phyloP scores from a whole-genome alignment of 306 rosid genomes.

The Cucurbita pepo region DNA sequence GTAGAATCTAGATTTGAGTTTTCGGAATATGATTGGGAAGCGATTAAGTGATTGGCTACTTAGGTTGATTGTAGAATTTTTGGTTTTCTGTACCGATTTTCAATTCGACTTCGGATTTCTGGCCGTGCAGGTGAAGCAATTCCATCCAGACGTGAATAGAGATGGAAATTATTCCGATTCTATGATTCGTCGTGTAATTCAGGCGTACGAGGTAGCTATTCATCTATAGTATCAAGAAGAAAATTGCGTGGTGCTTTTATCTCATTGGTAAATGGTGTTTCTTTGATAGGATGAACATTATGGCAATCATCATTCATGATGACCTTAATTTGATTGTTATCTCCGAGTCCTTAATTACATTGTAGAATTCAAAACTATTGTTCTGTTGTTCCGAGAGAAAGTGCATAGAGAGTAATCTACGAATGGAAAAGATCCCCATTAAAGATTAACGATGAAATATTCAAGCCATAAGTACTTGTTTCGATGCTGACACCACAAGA shows the following conservation, averaged over 20 bases:
- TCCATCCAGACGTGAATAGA: conserved; percentile 67
- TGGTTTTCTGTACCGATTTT: background rate
- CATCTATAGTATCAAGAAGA: background rate
- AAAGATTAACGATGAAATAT: background rate
- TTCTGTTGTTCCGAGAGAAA: background rate
- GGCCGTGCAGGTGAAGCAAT: conserved; percentile 57
- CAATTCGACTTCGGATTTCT: background rate
- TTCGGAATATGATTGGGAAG: background rate
- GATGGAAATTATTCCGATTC: conserved; percentile 30
- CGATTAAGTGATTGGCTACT: background rate
- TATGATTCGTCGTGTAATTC: conserved; percentile 75
- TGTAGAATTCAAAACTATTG: background rate
- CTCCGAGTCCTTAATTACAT: background rate
- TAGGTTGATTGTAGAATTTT: background rate
- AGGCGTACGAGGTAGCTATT: conserved; percentile 55
- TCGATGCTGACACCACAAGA: background rate
- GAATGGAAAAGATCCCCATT: background rate
- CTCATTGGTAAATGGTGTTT: background rate
- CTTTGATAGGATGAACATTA: background rate
- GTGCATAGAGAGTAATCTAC: background rate
- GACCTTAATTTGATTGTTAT: background rate
- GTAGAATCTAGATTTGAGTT: background rate
- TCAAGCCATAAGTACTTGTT: background rate
- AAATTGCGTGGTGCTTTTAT: background rate
- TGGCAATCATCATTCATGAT: background rate